A percentile compares a stretch with the other conserved stretches of the same genome.
phyloP scores from a whole-genome alignment of 805 yeast genomes.

The Hanseniaspora occidentalis region DNA sequence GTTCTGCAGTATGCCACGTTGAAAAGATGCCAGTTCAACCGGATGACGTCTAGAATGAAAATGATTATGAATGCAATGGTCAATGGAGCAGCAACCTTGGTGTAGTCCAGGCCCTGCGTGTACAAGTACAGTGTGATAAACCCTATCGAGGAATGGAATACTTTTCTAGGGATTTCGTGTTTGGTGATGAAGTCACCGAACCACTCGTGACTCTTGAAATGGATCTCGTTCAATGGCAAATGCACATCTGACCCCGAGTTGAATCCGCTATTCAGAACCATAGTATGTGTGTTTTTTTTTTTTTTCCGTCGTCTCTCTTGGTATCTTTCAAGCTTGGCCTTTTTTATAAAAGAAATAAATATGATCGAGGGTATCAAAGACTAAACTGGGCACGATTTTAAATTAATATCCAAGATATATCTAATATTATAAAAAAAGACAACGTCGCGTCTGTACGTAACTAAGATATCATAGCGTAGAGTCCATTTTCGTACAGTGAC shows the following conservation, averaged over 20 bases:
- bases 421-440: no score
- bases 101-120: conserved; percentile 42
- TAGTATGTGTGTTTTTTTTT: no score
- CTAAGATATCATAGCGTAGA: no score
- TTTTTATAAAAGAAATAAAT: no score
- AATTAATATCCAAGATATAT: no score
- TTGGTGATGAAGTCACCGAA: conserved; percentile 48
- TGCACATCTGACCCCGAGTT: conserved; percentile 8
- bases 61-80: conserved; percentile 41
- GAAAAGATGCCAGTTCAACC: conserved; percentile 50
- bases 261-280: no score
- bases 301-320: no score
- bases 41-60: conserved; percentile 49
- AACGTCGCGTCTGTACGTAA: no score
- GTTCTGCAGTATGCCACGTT: conserved; percentile 53
- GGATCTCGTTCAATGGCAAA: conserved; percentile 21
- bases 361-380: no score
- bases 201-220: conserved; percentile 29
- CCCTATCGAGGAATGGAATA: conserved; percentile 83
- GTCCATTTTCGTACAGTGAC: no score
- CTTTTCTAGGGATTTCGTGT: conserved; percentile 83
- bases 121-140: conserved; percentile 66
- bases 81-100: conserved; percentile 49
- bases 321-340: no score
- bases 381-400: no score